Conservation (phyloP, 163 green algal species). For the Scenedesmus sp. region DNA sequence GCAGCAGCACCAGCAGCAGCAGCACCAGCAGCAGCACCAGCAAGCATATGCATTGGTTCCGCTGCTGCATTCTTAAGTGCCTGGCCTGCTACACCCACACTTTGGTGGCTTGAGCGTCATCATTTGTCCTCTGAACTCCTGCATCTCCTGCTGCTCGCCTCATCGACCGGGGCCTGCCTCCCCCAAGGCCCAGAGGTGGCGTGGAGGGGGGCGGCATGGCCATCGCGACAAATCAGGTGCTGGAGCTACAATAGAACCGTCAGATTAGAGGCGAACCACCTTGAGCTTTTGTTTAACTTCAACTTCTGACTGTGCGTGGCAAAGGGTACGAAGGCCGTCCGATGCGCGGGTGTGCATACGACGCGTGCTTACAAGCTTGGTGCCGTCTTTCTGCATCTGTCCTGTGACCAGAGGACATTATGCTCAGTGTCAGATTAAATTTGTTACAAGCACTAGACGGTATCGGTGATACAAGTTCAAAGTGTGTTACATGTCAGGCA, state of each 20-base stretch:
- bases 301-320: too few species aligned
- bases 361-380: too few species aligned
- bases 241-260: neutral
- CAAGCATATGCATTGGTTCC: neutral
- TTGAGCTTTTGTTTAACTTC: too few species aligned
- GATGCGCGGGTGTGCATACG: too few species aligned
- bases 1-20: conserved; percentile 5
- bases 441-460: too few species aligned
- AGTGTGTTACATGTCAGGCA: too few species aligned
- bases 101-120: conserved; percentile 92
- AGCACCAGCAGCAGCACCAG: neutral
- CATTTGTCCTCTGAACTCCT: conserved; percentile 86
- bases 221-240: neutral
- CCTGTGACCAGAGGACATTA: too few species aligned
- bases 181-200: neutral
- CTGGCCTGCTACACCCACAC: conserved; percentile 69
- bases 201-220: conserved; percentile 21
- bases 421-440: too few species aligned
- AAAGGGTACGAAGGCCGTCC: too few species aligned
- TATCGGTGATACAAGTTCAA: too few species aligned
- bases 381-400: too few species aligned
- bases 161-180: neutral
- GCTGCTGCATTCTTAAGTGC: neutral
- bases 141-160: conserved; percentile 49
- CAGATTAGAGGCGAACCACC: too few species aligned